Conservation (phyloP, 495 filamentous ascomycete species). For the Penicillium canescens region DNA sequence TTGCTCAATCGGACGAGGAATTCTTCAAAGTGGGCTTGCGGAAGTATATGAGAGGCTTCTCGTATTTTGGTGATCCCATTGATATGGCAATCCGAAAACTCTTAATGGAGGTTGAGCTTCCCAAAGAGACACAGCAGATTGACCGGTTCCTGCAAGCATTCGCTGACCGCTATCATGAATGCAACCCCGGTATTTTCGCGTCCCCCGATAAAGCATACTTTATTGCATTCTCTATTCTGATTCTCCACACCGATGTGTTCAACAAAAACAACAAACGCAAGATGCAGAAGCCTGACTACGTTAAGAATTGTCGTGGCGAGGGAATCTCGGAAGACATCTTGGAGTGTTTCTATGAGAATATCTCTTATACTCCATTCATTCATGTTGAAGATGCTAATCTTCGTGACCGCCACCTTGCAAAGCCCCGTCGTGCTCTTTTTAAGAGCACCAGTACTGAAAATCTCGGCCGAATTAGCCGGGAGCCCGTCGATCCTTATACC, state of each 20-base stretch:
- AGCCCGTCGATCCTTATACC: conserved; percentile 93
- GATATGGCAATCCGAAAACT: conserved; percentile 97
- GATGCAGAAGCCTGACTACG: conserved; percentile 95
- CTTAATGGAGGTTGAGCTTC: conserved; percentile 93
- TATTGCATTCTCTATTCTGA: conserved; percentile 93
- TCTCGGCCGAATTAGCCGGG: conserved; percentile 63
- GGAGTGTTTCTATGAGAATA: conserved; percentile 97
- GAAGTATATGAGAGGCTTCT: conserved; percentile 93
- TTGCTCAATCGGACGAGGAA: conserved; percentile 79
- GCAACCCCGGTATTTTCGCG: conserved; percentile 94
- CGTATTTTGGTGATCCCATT: conserved; percentile 93
- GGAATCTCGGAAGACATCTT: conserved; percentile 90
- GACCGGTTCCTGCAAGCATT: conserved; percentile 92
- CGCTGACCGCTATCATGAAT: conserved; percentile 96
- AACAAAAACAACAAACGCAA: conserved; percentile 99
- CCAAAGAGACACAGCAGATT: conserved; percentile 97
- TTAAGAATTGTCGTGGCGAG: conserved; percentile 89
- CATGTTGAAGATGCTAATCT: conserved; percentile 92
- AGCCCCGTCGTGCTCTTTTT: conserved; percentile 73
- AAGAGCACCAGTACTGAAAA: conserved; percentile 67
- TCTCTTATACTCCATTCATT: conserved; percentile 96
- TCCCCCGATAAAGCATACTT: conserved; percentile 90
- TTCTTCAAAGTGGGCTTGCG: conserved; percentile 82
- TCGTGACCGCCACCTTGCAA: conserved; percentile 70
- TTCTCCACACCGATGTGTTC: conserved; percentile 96